Percentiles rank a stretch among this genome's conserved stretches.
Conservation (phyloP, 331 rosid genomes). For the Cydonia oblonga region DNA sequence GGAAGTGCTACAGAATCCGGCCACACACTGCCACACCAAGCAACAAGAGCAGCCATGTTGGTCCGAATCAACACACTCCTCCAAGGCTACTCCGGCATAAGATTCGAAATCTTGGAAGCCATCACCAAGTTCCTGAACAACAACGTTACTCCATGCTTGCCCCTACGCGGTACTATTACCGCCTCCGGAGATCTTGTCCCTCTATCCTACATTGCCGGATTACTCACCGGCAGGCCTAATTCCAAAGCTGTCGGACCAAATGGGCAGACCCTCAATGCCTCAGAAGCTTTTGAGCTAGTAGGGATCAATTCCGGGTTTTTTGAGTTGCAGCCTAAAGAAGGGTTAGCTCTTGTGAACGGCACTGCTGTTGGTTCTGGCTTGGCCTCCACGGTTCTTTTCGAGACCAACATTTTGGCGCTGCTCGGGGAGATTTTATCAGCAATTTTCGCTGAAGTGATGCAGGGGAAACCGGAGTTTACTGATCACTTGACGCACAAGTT, state of each 20-base stretch:
- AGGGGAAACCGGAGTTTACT: constrained; percentile 76
- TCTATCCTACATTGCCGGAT: constrained; percentile 80
- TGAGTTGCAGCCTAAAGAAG: constrained; percentile 86
- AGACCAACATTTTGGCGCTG: constrained; percentile 51
- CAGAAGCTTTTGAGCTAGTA: constrained; percentile 48
- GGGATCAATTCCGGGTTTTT: constrained; percentile 51
- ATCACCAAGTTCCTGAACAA: constrained; percentile 60
- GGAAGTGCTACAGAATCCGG: constrained; percentile 56
- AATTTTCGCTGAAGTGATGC: constrained; percentile 75
- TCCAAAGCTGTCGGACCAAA: constrained; percentile 53
- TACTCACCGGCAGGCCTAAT: constrained; percentile 61
- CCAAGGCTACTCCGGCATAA: constrained; percentile 81
- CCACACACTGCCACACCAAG: constrained; percentile 52
- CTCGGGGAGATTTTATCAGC: constrained; percentile 64
- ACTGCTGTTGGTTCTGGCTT: constrained; percentile 80
- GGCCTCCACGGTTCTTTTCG: constrained; percentile 69
- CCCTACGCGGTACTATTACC: constrained; percentile 70
- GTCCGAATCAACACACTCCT: constrained; percentile 86
- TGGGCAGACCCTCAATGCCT: constrained; percentile 47
- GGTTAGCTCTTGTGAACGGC: constrained; percentile 80
- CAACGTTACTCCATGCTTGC: constrained; percentile 73
- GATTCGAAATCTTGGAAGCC: constrained; percentile 81
- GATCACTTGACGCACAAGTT: constrained; percentile 85
- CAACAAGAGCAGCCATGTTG: constrained; percentile 75
- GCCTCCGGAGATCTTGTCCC: constrained; percentile 90